Evolutionary conservation across 2,329 filamentous ascomycete genomes (phyloP).

Genomic region (Ceratocystis destructans): DNA sequence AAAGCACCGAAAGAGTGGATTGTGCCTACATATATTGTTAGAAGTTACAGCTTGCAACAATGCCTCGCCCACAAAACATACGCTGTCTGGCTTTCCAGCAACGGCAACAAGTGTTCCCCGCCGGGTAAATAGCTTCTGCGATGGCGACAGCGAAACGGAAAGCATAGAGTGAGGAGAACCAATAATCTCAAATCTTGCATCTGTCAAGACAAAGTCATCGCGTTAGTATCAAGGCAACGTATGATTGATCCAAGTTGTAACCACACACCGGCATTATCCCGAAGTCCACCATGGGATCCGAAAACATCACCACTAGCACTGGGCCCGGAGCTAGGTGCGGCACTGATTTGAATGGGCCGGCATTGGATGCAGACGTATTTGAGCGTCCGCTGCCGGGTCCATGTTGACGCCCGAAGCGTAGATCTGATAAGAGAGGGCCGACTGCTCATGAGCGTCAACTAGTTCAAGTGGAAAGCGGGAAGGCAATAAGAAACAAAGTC

Average conservation of each 20-base stretch:
- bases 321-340: conserved; percentile 45
- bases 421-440: conserved; percentile 8
- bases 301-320: conserved; percentile 46
- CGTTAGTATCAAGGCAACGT: neutral
- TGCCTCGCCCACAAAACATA: conserved; percentile 29
- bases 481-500: neutral
- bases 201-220: conserved; percentile 32
- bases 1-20: conserved; percentile 76
- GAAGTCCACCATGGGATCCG: conserved; percentile 33
- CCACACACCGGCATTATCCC: conserved; percentile 38
- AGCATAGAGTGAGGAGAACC: conserved; percentile 86
- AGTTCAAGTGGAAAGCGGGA: neutral
- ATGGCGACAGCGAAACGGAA: conserved; percentile 83
- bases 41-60: neutral
- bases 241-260: neutral
- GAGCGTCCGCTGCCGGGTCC: conserved; percentile 21
- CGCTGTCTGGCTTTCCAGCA: conserved; percentile 82
- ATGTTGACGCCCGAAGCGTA: conserved; percentile 7
- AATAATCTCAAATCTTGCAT: conserved; percentile 88
- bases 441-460: conserved; percentile 1
- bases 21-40: conserved; percentile 45
- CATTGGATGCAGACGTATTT: conserved; percentile 41
- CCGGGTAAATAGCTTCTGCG: conserved; percentile 83
- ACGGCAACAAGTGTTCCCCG: conserved; percentile 83
- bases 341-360: conserved; percentile 49